Evolutionary conservation across 176 grass and related monocot species (phyloP).

Genomic region (barley (Hordeum vulgare)): MorexV3_pseudomolecules_assembly NC_058522.1:562739361-562739860

Average conservation of each 20-base stretch:
- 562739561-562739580: conserved; percentile 35
- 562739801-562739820: conserved; percentile 47
- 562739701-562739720: neutral
- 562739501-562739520: too few relatives aligned
- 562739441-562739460: too few relatives aligned
- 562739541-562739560: neutral
- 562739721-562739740: conserved; percentile 25
- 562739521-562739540: too few relatives aligned
- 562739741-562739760: conserved; percentile 28
- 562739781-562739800: conserved; percentile 57
- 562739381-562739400: too few relatives aligned
- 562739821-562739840: conserved; percentile 44
- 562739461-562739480: too few relatives aligned
- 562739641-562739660: conserved; percentile 44
- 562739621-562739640: conserved; percentile 54
- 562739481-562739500: too few relatives aligned
- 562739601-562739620: conserved; percentile 67
- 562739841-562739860: neutral
- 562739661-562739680: conserved; percentile 29
- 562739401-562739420: too few relatives aligned
- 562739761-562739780: conserved; percentile 57
- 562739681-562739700: neutral
- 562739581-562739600: conserved; percentile 9
- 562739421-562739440: too few relatives aligned
- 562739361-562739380: too few relatives aligned